Evolutionary conservation across 2,329 filamentous ascomycete genomes (phyloP).

Genomic region (Didymella exigua): DNA sequence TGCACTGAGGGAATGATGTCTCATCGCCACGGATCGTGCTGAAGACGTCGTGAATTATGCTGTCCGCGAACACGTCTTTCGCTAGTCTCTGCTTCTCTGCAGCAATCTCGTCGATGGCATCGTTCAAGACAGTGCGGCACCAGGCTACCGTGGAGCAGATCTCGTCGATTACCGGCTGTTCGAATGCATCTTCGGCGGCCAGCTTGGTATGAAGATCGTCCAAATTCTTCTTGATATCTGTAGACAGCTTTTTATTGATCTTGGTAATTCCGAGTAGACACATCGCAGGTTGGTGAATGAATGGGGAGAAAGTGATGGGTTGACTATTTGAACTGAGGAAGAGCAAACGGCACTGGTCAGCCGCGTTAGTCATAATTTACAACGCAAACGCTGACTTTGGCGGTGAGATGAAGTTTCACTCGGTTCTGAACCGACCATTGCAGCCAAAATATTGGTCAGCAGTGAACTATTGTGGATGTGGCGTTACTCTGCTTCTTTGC

Average conservation of each 20-base stretch:
- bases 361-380: not conserved
- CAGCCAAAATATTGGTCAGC: not conserved
- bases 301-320: not conserved
- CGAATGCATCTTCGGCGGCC: not conserved
- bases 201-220: not conserved
- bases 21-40: not conserved
- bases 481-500: not conserved
- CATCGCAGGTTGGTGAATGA: not conserved
- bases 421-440: not conserved
- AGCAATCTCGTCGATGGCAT: not conserved
- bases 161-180: not conserved
- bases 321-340: not conserved
- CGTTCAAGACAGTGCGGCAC: not conserved
- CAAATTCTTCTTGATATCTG: not conserved
- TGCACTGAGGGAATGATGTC: not conserved
- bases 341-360: not conserved
- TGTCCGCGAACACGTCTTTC: not conserved
- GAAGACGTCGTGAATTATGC: not conserved
- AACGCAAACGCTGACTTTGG: not conserved
- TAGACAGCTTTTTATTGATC: not conserved
- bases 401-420: not conserved
- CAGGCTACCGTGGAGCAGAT: not conserved
- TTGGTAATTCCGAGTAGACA: not conserved
- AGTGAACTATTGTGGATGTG: no score
- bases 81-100: not conserved